A percentile compares a stretch with the other conserved stretches of the same genome.
Evolutionary conservation across 148 eudicot species (phyloP).

Genomic region (Beta vulgaris): DNA sequence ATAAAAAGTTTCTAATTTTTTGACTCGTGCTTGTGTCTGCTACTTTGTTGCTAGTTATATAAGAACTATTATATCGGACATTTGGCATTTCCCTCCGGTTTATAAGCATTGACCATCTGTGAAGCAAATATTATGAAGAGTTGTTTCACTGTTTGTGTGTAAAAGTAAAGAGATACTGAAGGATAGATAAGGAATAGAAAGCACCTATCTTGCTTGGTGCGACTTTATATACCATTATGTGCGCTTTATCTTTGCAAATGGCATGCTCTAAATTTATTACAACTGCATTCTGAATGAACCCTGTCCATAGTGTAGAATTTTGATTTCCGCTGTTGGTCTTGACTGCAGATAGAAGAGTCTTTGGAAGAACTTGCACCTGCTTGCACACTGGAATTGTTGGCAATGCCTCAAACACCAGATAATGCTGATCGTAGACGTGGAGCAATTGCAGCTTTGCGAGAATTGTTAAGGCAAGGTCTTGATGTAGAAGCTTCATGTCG

Average conservation of each 20-base stretch:
- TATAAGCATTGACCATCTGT: neutral
- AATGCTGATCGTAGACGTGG: constrained; percentile 80
- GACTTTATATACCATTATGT: neutral
- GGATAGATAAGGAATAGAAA: neutral
- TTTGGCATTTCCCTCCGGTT: neutral
- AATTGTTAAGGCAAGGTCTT: constrained; percentile 89
- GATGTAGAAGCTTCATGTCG: constrained; percentile 74
- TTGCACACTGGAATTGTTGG: constrained; percentile 87
- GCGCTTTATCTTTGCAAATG: constrained; percentile 2
- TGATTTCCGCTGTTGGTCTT: constrained; percentile 22
- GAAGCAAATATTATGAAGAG: neutral
- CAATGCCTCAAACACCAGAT: constrained; percentile 77
- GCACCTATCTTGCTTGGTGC: neutral
- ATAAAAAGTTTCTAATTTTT: neutral
- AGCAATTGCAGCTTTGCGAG: constrained; percentile 90
- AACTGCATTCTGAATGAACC: neutral
- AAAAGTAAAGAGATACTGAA: neutral
- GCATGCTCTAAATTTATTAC: constrained; percentile 6
- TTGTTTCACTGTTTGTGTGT: neutral
- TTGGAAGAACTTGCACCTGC: constrained; percentile 94
- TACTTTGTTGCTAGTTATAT: neutral
- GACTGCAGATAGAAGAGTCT: constrained; percentile 81
- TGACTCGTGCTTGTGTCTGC: neutral
- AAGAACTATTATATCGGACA: neutral
- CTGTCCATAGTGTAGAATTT: neutral